Conservation (phyloP, 257 asterid genomes). For the Solanum rostratum region DNA sequence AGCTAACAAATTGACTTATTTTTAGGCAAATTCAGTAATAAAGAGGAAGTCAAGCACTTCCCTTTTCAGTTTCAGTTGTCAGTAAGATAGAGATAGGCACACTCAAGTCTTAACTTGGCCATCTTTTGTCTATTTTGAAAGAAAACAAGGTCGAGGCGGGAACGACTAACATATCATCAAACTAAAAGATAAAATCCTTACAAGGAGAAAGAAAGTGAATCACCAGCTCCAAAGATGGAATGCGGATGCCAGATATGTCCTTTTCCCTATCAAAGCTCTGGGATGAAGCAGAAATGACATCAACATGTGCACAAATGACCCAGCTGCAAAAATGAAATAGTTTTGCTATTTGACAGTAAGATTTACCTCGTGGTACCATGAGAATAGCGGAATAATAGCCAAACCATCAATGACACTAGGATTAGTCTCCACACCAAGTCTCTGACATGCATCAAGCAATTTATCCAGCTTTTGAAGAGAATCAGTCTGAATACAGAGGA, state of each 20-base stretch:
- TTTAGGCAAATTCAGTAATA: background rate
- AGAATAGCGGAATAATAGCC: slow-evolving; percentile 63
- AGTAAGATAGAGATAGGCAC: background rate
- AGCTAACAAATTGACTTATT: background rate
- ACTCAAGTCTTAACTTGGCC: background rate
- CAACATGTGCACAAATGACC: background rate
- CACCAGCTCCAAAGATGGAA: slow-evolving; percentile 92
- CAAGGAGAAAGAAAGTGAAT: slow-evolving; percentile 74
- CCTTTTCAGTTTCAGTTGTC: background rate
- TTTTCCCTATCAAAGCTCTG: slow-evolving; percentile 85
- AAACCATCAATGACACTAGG: slow-evolving; percentile 51
- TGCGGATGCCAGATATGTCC: slow-evolving; percentile 58
- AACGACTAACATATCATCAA: background rate
- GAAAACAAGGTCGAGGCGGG: background rate
- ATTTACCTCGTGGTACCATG: slow-evolving; percentile 94
- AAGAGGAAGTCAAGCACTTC: background rate
- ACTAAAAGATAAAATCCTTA: slow-evolving; percentile 39
- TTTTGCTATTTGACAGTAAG: background rate
- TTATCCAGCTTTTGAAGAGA: slow-evolving; percentile 70
- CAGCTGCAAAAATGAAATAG: slow-evolving; percentile 1
- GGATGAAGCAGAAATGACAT: background rate
- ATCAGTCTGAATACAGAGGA: slow-evolving; percentile 26
- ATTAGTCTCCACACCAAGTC: slow-evolving; percentile 62
- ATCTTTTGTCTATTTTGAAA: background rate
- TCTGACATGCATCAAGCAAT: slow-evolving; percentile 45